Base-by-base conservation (phyloP, 306 rosid species). In the Lagenaria siceraria region DNA sequence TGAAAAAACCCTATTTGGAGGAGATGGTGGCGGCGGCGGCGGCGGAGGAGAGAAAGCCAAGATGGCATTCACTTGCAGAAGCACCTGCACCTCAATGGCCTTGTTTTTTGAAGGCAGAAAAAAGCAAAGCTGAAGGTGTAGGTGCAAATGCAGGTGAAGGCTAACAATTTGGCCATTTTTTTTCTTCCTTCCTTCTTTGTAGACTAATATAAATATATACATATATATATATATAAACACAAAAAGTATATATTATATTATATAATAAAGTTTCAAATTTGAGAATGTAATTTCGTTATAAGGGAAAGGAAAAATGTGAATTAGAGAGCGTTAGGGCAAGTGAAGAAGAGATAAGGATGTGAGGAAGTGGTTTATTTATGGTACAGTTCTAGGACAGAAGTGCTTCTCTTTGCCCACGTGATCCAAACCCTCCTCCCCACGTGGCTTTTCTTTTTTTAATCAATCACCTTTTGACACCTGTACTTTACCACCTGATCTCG, bases 131-230 rank as follows among this genome's bases (percentile, higher is more conserved):
- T 52, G 77, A 49, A 74, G 77, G 77, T 74, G 77, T 53, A 74
- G 62, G 77, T 74, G 77, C 77, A 74, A 74, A 74, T 74, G 77
- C 77, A 74, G 62, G 77, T 9, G n/a, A 74, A 74, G 48, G 75
- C 75, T 40, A 68, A 68, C 52, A 65, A 65, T 65, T 36, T 65
- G 49, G 49, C 24, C 25, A 18, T 7, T 62, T 29, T 62, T 62
- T 31, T 2, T 60, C 10, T 3, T 22, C n/a, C 0, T 8, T 21
- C n/a, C 51, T 46, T 60, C 38, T 5, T 46, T 12, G 10, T 6
- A 38, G 2, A 8, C 10, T 38, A 36, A 38, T 38, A 38, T 38
- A 38, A 0, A 38, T 38, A 38, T 38, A 6, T 38, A 38, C 7
- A 7, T 38, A 38, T 38, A 38, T 38, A 38, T 38, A 38, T 8